Percentiles rank a stretch among this genome's conserved stretches.
phyloP scores from a whole-genome alignment of 1,284 basidiomycete species.

The Sanghuangporus weigelae region DNA sequence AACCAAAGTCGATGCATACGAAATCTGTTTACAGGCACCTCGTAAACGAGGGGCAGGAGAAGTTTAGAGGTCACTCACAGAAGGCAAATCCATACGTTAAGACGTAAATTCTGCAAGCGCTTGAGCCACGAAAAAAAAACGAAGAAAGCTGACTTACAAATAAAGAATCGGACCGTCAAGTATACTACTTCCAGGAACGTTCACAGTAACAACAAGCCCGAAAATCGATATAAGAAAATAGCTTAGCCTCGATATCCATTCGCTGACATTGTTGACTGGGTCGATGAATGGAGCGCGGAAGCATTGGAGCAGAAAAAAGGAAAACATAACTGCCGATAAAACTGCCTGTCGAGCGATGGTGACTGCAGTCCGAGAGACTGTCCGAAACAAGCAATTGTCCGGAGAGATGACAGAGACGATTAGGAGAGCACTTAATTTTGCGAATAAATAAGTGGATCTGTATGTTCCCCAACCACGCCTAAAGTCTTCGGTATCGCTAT shows the following conservation, averaged over 20 bases:
- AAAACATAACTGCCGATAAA: constrained; percentile 53
- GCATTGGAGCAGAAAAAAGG: constrained; percentile 61
- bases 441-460: constrained; percentile 55
- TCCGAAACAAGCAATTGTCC: constrained; percentile 72
- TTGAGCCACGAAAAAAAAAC: background rate
- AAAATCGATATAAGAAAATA: constrained; percentile 62
- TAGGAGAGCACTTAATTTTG: constrained; percentile 66
- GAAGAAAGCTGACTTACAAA: constrained; percentile 37
- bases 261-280: constrained; percentile 71
- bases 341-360: constrained; percentile 58
- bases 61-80: constrained; percentile 36
- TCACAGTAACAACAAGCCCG: constrained; percentile 52
- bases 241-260: constrained; percentile 68
- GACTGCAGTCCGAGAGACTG: constrained; percentile 43
- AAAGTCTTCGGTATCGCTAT: constrained; percentile 41
- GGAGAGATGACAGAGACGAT: constrained; percentile 63
- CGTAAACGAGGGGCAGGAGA: background rate
- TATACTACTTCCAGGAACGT: constrained; percentile 49
- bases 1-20: constrained; percentile 46
- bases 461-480: constrained; percentile 65
- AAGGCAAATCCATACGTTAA: constrained; percentile 62
- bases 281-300: constrained; percentile 62
- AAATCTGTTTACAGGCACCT: constrained; percentile 43
- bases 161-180: constrained; percentile 59
- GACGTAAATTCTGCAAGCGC: constrained; percentile 48